Base-by-base conservation (phyloP, 2,329 filamentous ascomycete species). In the Trichoderma sp. region DNA sequence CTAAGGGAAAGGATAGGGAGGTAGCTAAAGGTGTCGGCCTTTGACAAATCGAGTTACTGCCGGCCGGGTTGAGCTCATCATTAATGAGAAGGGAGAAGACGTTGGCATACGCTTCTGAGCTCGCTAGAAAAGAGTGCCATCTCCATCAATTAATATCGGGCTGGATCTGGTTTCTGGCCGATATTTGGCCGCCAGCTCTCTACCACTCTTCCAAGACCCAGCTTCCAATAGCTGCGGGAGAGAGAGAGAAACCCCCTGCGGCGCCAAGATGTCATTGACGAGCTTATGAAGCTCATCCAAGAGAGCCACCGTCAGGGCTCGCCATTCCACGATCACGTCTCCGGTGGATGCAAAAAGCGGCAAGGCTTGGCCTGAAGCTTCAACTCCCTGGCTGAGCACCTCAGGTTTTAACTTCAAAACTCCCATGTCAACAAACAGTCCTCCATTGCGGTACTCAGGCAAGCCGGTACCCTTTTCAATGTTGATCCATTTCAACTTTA, bases 121-220 rank as follows among this genome's bases (percentile, higher is more conserved):
- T 13, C n/a, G n/a, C 27, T 86, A 94, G 78, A 93, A 94, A 71
- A 94, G 87, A 35, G 92, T 94, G 70, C 92, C 92, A 77, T 94
- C 92, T 70, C 90, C 92, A 67, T 90, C 80, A 73, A 94, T 93
- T 83, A 93, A 88, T 76, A 95, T 94, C 13, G 92, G 92, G 65
- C 92, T 92, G 71, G 92, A 90, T 80, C 90, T 92, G 13, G 92
- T 94, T 73, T 92, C 90, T 17, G 92, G 92, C 67, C 92, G 84
- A 53, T 87, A 89, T 67, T 93, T 88, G 76, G 93, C 92, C 59
- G 92, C 92, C 73, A 94, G 84, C 80, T 94, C 92, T 77, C 92
- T 85, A 66, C 92, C 92, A 72, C 90, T 90, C 70, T 86, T 86
- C 84, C 84, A 86, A 2, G 81, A 83, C 0, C 84, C 84, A 5